phyloP scores from a whole-genome alignment of 2,329 filamentous ascomycete genomes.

The Scortechinia acanthostroma region DNA sequence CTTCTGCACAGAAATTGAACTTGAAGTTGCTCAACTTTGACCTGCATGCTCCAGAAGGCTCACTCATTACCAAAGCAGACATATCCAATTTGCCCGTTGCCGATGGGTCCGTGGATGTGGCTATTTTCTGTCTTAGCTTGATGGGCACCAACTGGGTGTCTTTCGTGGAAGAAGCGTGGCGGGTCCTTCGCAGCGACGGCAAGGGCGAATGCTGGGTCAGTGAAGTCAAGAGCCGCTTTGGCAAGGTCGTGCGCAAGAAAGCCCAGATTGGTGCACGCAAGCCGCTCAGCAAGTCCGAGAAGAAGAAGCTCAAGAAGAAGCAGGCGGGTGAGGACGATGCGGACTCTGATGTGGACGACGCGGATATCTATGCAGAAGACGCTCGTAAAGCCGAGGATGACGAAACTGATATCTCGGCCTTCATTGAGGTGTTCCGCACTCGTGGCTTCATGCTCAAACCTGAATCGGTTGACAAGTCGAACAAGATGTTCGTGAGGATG shows the following conservation, averaged over 20 bases:
- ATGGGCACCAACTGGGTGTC: conserved; percentile 99
- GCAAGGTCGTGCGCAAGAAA: conserved; percentile 34
- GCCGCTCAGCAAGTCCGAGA: conserved; percentile 8
- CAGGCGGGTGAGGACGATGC: conserved; percentile 37
- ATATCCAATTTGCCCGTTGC: conserved; percentile 75
- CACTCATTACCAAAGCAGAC: conserved; percentile 79
- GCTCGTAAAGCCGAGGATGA: conserved; percentile 29
- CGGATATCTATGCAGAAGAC: conserved; percentile 62
- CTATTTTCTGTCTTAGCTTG: conserved; percentile 89
- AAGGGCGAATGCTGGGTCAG: conserved; percentile 95
- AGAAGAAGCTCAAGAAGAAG: conserved; percentile 33
- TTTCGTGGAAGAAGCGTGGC: conserved; percentile 92
- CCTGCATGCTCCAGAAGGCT: conserved; percentile 63
- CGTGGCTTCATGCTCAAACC: conserved; percentile 80
- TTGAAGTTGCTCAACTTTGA: conserved; percentile 80
- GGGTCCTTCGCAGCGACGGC: conserved; percentile 67
- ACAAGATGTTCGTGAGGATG: conserved; percentile 99
- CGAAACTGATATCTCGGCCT: conserved; percentile 80
- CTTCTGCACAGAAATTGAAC: conserved; percentile 57
- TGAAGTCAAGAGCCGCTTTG: conserved; percentile 92
- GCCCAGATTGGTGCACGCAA: conserved; percentile 30
- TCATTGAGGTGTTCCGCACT: conserved; percentile 74
- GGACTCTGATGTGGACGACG: conserved; percentile 54
- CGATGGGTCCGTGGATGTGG: conserved; percentile 73
- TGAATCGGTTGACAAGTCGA: conserved; percentile 71